Conservation (phyloP, 208 protist species). For the Phytomonas sp. region DNA sequence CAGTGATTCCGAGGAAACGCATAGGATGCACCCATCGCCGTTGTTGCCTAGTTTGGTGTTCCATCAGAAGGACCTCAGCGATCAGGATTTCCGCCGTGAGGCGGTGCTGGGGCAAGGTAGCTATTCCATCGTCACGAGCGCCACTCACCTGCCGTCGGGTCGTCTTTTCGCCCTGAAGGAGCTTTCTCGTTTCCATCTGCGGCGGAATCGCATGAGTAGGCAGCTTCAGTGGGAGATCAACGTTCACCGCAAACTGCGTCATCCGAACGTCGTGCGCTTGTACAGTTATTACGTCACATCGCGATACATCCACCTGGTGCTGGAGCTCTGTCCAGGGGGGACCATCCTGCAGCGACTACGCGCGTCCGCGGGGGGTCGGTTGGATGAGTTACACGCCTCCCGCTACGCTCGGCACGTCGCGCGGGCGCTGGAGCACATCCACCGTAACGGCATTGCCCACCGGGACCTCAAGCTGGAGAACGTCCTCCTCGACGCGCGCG, state of each 20-base stretch:
- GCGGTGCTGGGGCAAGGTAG: conserved; percentile 57
- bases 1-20: no score
- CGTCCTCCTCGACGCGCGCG: conserved; percentile 61
- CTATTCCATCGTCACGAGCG: conserved; percentile 68
- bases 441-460: conserved; percentile 69
- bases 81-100: conserved; percentile 48
- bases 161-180: conserved; percentile 69
- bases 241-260: conserved; percentile 69
- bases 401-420: conserved; percentile 64
- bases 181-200: conserved; percentile 32
- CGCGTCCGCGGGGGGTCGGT: conserved; percentile 16
- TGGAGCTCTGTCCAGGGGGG: conserved; percentile 64
- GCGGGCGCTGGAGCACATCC: conserved; percentile 60
- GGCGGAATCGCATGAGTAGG: conserved; percentile 20
- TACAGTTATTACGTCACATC: conserved; percentile 71
- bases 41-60: conserved; percentile 13
- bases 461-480: conserved; percentile 91
- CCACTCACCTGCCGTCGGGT: conserved; percentile 46
- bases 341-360: conserved; percentile 43
- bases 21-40: not conserved
- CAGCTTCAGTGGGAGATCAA: conserved; percentile 79
- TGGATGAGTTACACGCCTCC: conserved; percentile 34
- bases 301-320: conserved; percentile 40
- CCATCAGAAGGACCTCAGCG: conserved; percentile 44
- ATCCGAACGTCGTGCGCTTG: conserved; percentile 74